phyloP scores from a whole-genome alignment of 2,329 filamentous ascomycete genomes.

The Celoporthe dispersa region DNA sequence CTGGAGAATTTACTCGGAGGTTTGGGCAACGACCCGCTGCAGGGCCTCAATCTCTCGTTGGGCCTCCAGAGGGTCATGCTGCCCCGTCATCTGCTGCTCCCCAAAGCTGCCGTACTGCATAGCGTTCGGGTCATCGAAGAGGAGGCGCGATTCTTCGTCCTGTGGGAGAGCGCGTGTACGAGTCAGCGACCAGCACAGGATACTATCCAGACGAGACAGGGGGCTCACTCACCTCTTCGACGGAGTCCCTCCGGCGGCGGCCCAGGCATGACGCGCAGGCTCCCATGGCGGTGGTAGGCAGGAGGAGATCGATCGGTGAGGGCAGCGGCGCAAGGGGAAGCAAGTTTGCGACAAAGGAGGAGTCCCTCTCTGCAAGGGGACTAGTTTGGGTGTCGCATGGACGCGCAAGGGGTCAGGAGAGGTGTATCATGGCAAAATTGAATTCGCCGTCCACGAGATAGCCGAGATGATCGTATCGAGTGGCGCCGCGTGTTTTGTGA shows the following conservation, averaged over 20 bases:
- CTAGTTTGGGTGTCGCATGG: conserved; percentile 22
- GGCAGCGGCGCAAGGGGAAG: not conserved
- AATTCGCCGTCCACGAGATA: not conserved
- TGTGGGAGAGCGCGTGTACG: conserved; percentile 34
- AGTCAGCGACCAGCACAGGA: conserved; percentile 13
- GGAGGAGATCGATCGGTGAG: not conserved
- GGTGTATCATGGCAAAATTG: conserved; percentile 15
- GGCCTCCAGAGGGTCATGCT: conserved; percentile 64
- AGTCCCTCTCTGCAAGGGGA: conserved; percentile 25
- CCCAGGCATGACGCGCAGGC: conserved; percentile 29
- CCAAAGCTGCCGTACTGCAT: conserved; percentile 67
- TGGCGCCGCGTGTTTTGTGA: not conserved
- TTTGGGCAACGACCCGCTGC: conserved; percentile 66
- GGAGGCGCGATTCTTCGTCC: conserved; percentile 61
- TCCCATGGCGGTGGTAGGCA: conserved; percentile 18
- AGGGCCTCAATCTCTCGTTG: conserved; percentile 68
- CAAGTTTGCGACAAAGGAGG: conserved; percentile 3
- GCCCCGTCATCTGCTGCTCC: conserved; percentile 57
- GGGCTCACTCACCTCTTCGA: conserved; percentile 24
- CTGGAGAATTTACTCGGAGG: conserved; percentile 60
- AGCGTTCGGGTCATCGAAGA: conserved; percentile 64
- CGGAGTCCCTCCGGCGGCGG: conserved; percentile 26
- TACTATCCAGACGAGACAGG: not conserved
- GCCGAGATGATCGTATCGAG: not conserved
- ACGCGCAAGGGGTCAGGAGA: conserved; percentile 17